Evolutionary conservation across 2,329 filamentous ascomycete species (phyloP).

Genomic region (Xylariaceae sp.): DNA sequence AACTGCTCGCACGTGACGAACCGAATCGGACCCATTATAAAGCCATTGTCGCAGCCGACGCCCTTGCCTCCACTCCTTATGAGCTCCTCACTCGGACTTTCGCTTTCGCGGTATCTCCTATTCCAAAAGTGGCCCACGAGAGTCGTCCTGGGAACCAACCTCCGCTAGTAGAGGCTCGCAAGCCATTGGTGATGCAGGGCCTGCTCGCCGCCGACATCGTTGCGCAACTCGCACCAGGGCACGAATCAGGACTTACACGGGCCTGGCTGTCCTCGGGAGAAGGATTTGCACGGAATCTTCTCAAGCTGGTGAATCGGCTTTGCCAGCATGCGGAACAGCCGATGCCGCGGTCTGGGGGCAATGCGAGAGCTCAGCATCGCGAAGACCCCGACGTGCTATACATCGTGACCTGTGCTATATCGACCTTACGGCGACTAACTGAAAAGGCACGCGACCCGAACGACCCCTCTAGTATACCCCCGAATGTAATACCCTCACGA

Average conservation of each 20-base stretch:
- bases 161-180: conserved; percentile 73
- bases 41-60: conserved; percentile 72
- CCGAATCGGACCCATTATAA: conserved; percentile 86
- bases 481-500: conserved; percentile 60
- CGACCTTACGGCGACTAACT: conserved; percentile 62
- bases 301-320: conserved; percentile 70
- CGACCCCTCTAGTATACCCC: conserved; percentile 51
- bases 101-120: conserved; percentile 75
- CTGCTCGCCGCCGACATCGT: conserved; percentile 87
- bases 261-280: conserved; percentile 81
- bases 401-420: conserved; percentile 65
- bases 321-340: conserved; percentile 58
- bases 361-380: conserved; percentile 29
- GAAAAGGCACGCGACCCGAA: conserved; percentile 64
- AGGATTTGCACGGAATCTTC: conserved; percentile 76
- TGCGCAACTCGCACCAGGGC: conserved; percentile 65
- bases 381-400: conserved; percentile 53
- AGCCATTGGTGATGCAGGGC: conserved; percentile 87
- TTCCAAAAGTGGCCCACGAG: conserved; percentile 62
- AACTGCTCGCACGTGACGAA: conserved; percentile 87
- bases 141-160: conserved; percentile 58
- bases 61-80: conserved; percentile 58
- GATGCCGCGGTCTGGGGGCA: conserved; percentile 35
- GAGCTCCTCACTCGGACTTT: conserved; percentile 86
- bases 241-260: conserved; percentile 69